These are phyloP conservation scores for Chaetomium olivaceum DNA, from an alignment of 2,329 filamentous ascomycete genomes.

Conservation along the genomic window DNA sequence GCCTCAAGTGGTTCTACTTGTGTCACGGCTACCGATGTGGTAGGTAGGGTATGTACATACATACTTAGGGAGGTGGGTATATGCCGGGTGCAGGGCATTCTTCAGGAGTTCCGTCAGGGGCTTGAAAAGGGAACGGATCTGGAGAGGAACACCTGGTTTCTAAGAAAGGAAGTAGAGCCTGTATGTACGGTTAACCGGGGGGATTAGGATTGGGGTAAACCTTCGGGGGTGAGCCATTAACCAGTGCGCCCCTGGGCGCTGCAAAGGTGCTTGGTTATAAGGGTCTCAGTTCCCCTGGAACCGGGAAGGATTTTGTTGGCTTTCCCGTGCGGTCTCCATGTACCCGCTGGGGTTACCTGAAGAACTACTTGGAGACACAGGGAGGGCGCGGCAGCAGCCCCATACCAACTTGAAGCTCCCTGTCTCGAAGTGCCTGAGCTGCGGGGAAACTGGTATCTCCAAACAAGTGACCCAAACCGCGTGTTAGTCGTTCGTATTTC, in stretches of 20 bases:
- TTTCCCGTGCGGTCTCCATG: not conserved
- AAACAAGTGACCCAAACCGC: not conserved
- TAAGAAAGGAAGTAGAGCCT: not conserved
- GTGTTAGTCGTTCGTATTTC: not conserved
- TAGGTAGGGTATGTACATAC: too few relatives aligned
- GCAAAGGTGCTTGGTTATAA: not conserved
- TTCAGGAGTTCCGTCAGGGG: not conserved
- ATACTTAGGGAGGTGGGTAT: not conserved
- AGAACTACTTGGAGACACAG: not conserved
- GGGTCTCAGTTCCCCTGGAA: not conserved
- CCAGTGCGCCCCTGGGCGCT: not conserved
- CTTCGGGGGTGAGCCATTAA: not conserved
- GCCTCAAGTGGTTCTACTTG: not conserved
- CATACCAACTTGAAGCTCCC: too few relatives aligned
- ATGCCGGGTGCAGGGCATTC: not conserved
- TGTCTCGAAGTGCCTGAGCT: not conserved
- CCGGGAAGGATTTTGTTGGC: not conserved
- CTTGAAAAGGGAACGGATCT: not conserved
- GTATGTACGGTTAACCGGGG: not conserved
- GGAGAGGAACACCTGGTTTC: not conserved
- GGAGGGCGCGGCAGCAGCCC: not conserved
- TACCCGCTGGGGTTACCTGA: not conserved
- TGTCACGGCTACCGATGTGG: not conserved
- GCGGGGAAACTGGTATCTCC: not conserved
- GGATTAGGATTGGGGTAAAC: not conserved